Conservation (phyloP, 2,329 filamentous ascomycete genomes). For the Aspergillus ochraceus region DNA sequence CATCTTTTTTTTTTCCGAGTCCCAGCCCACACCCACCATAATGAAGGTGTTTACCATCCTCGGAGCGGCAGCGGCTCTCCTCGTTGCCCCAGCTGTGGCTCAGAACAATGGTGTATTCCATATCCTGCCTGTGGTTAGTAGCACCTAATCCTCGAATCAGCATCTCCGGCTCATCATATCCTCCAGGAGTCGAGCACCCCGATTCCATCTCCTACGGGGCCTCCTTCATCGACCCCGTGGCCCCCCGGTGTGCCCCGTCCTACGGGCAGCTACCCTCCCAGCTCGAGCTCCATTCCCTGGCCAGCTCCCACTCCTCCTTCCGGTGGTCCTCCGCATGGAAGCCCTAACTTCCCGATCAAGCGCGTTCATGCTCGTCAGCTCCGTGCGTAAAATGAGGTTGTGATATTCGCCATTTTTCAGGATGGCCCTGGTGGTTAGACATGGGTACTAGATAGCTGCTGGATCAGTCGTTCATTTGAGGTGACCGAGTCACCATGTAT, state of each 20-base stretch:
- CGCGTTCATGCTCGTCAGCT: slow-evolving; percentile 30
- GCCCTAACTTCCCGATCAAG: slow-evolving; percentile 12
- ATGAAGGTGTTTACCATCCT: slow-evolving; percentile 32
- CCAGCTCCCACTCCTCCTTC: slow-evolving; percentile 6
- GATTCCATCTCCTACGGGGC: slow-evolving; percentile 3
- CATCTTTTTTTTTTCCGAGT: not conserved
- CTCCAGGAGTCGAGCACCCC: slow-evolving; percentile 5
- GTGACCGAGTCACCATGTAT: slow-evolving; percentile 6
- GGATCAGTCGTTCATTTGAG: slow-evolving; percentile 20
- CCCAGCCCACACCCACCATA: slow-evolving; percentile 9
- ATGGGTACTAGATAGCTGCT: slow-evolving; percentile 18
- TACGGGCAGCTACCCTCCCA: slow-evolving; percentile 7
- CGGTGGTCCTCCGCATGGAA: not conserved
- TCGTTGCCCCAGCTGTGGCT: slow-evolving; percentile 23
- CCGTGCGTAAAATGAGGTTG: slow-evolving; percentile 14
- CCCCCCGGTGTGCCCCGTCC: not conserved
- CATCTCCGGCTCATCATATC: not conserved
- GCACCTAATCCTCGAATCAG: not conserved
- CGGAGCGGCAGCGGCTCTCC: slow-evolving; percentile 24
- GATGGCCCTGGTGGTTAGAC: not conserved
- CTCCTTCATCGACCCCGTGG: slow-evolving; percentile 4
- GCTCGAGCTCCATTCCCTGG: not conserved
- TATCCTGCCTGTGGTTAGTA: slow-evolving; percentile 8
- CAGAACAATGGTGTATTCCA: slow-evolving; percentile 15
- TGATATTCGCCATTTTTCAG: not conserved